Conservation (phyloP, 352 stramenopile genomes). For the Saprolegnia parasitica region DNA sequence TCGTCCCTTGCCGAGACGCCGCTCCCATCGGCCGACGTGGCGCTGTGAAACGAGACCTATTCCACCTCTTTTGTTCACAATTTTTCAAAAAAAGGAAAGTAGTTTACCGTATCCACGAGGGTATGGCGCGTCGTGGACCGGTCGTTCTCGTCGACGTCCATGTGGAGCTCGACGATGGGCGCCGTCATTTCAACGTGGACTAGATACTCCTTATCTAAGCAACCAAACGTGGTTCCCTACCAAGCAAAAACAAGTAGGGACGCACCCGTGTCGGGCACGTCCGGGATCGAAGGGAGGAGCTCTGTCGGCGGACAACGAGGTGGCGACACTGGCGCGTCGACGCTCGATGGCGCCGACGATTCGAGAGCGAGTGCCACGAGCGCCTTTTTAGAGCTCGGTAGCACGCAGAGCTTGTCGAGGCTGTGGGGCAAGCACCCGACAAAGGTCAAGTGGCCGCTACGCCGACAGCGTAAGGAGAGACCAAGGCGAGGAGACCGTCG, state of each 20-base stretch:
- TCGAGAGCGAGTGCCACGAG: background rate
- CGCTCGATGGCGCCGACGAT: background rate
- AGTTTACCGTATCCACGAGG: conserved; percentile 3
- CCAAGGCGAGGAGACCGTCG: background rate
- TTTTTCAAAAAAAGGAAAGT: no score
- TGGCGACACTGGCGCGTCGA: background rate
- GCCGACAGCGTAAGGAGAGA: background rate
- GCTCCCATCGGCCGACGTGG: no score
- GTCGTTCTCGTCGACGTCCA: background rate
- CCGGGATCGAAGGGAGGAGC: background rate
- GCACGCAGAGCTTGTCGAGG: conserved; percentile 10
- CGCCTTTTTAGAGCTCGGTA: background rate
- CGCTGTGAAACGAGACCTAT: no score
- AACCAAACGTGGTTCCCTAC: no score
- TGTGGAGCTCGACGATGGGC: background rate
- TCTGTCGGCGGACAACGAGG: background rate
- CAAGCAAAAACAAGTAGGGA: no score
- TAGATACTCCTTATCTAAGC: background rate
- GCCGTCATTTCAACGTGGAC: conserved; percentile 1
- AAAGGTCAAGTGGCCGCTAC: background rate
- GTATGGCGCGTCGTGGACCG: background rate
- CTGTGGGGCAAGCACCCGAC: conserved; percentile 8
- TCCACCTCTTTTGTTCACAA: no score
- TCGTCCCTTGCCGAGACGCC: no score
- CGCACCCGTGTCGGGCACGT: background rate